These are phyloP conservation scores for Juncus effusus DNA, from an alignment of 176 grass and related monocot species.

Conservation along the genomic window DNA sequence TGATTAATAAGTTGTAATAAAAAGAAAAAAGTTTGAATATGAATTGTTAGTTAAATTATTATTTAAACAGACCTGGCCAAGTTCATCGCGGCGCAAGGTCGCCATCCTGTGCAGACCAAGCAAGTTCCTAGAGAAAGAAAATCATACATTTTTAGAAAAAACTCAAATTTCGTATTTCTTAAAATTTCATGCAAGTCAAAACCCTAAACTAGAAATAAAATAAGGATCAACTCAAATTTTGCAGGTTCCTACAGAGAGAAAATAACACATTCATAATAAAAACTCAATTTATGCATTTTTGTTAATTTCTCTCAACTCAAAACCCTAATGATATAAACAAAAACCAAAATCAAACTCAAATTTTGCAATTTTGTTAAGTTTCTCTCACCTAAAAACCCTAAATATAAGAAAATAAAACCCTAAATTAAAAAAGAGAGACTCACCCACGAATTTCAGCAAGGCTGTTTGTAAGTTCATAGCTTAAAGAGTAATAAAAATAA, in stretches of 20 bases:
- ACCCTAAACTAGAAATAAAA: conserved; percentile 14
- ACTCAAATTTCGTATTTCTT: background rate
- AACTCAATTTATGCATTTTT: background rate
- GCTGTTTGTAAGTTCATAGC: conserved; percentile 65
- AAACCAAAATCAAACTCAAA: too few species aligned
- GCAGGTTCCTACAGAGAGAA: background rate
- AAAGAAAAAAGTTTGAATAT: background rate
- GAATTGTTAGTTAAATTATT: background rate
- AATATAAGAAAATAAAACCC: background rate
- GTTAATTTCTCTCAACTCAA: background rate
- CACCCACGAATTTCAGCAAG: conserved; percentile 85
- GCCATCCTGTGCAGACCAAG: conserved; percentile 73
- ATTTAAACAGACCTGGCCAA: conserved; percentile 66
- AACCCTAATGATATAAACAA: background rate
- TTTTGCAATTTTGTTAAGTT: too few species aligned
- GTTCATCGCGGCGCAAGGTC: conserved; percentile 72
- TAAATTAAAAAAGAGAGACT: conserved; percentile 32
- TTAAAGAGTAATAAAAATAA: conserved; percentile 70
- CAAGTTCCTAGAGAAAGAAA: conserved; percentile 45
- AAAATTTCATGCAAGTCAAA: background rate
- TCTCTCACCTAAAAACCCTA: background rate
- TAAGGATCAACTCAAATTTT: background rate
- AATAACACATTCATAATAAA: background rate
- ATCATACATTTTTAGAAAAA: conserved; percentile 7
- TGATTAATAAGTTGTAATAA: background rate